phyloP scores from a whole-genome alignment of 139 green algal genomes.

The Asterochloris sp. region DNA sequence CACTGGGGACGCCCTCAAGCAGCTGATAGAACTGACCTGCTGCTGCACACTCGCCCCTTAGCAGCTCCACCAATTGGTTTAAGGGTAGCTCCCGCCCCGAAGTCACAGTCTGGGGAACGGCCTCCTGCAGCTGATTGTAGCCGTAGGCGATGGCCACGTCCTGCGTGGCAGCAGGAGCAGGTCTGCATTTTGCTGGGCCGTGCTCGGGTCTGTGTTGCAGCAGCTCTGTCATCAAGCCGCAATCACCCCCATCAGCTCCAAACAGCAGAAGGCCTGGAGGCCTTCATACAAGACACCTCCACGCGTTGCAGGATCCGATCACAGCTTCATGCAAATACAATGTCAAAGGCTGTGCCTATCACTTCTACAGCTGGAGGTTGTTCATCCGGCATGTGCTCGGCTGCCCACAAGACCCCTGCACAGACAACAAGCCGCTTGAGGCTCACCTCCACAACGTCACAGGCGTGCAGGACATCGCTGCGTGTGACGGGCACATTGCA shows the following conservation, averaged over 20 bases:
- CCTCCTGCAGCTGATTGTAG: constrained; percentile 93
- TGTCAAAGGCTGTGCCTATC: background rate
- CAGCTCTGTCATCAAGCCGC: no score
- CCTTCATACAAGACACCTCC: background rate
- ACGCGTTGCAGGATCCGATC: no score
- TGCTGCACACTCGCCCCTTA: constrained; percentile 83
- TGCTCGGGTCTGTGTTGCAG: no score
- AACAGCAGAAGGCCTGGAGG: background rate
- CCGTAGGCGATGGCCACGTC: constrained; percentile 98
- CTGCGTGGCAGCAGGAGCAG: constrained; percentile 8
- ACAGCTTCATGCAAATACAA: background rate
- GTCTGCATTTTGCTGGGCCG: no score
- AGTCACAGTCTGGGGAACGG: constrained; percentile 57
- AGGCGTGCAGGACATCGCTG: constrained; percentile 92
- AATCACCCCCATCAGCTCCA: background rate
- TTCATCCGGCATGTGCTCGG: no score
- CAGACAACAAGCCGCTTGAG: background rate
- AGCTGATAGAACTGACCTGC: constrained; percentile 65
- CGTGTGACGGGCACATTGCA: constrained; percentile 81
- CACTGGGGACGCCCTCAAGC: background rate
- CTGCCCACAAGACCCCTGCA: no score
- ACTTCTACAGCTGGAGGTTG: background rate
- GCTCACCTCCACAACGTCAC: constrained; percentile 87
- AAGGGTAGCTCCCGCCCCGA: constrained; percentile 85
- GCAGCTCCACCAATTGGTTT: constrained; percentile 86